Conservation (phyloP, 2,329 filamentous ascomycete species). For the Corniculantispora saksenae region DNA sequence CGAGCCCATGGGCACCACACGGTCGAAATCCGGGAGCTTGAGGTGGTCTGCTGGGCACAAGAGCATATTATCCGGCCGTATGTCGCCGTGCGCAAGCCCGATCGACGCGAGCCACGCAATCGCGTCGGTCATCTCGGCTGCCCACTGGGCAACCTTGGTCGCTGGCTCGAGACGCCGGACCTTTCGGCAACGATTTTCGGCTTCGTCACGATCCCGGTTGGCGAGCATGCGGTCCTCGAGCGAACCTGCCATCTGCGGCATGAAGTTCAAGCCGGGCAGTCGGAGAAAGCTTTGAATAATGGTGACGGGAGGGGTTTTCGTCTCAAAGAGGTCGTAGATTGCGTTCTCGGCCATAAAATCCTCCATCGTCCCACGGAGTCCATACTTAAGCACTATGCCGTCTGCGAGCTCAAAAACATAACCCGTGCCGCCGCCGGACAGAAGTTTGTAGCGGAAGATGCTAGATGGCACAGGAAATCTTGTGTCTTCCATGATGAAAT, state of each 20-base stretch:
- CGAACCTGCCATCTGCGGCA: background rate
- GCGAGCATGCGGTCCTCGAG: background rate
- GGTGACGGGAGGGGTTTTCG: background rate
- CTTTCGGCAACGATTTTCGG: background rate
- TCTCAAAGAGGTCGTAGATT: background rate
- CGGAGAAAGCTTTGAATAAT: background rate
- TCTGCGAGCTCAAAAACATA: too few relatives aligned
- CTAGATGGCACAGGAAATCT: too few relatives aligned
- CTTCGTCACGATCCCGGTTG: background rate
- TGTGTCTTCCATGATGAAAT: too few relatives aligned
- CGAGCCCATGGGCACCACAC: conserved; percentile 3
- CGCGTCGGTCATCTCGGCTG: conserved; percentile 7
- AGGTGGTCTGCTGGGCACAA: conserved; percentile 17
- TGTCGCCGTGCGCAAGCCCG: conserved; percentile 20
- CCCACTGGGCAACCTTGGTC: conserved; percentile 15
- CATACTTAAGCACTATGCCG: background rate
- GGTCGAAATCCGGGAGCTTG: conserved; percentile 22
- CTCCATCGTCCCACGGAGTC: background rate
- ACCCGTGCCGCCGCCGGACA: too few relatives aligned
- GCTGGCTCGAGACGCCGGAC: background rate
- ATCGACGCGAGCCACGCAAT: conserved; percentile 16
- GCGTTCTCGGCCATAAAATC: background rate
- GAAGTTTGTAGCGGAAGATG: too few relatives aligned
- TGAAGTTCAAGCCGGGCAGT: background rate
- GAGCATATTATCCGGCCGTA: conserved; percentile 20